Conservation (phyloP, 805 yeast species). For the Candida xiaguanensis region DNA sequence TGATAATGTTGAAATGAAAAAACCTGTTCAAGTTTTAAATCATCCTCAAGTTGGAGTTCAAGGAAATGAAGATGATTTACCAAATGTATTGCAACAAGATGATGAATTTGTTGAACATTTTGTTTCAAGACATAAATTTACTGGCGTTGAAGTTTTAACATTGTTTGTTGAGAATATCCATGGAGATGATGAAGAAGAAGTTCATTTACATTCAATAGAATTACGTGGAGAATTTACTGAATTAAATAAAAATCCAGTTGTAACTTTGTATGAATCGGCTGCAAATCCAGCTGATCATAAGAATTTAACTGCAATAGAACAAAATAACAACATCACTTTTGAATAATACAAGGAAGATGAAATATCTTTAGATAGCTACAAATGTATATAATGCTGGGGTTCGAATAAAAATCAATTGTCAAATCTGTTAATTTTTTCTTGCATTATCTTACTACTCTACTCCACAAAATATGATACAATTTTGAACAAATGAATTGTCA, state of each 20-base stretch:
- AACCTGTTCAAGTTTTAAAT: conserved; percentile 48
- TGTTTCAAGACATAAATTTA: conserved; percentile 69
- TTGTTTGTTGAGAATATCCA: conserved; percentile 64
- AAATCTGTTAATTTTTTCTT: no score
- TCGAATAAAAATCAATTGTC: no score
- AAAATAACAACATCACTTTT: conserved; percentile 6
- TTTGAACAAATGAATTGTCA: no score
- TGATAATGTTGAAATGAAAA: conserved; percentile 48
- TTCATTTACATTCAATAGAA: conserved; percentile 67
- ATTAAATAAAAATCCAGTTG: conserved; percentile 62
- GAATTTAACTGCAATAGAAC: conserved; percentile 9
- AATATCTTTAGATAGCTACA: no score
- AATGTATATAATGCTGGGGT: no score
- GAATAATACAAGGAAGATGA: not conserved
- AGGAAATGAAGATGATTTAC: conserved; percentile 38
- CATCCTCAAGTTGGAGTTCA: conserved; percentile 65
- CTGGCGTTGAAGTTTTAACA: conserved; percentile 65
- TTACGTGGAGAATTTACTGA: conserved; percentile 68
- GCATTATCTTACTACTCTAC: no score
- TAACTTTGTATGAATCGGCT: conserved; percentile 81
- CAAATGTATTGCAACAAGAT: conserved; percentile 28
- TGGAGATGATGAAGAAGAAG: conserved; percentile 47
- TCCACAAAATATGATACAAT: no score
- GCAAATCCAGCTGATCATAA: conserved; percentile 90
- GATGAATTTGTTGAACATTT: conserved; percentile 74